Evolutionary conservation across 257 asterid species (phyloP).

Genomic region (Orobanche coerulescens): DNA sequence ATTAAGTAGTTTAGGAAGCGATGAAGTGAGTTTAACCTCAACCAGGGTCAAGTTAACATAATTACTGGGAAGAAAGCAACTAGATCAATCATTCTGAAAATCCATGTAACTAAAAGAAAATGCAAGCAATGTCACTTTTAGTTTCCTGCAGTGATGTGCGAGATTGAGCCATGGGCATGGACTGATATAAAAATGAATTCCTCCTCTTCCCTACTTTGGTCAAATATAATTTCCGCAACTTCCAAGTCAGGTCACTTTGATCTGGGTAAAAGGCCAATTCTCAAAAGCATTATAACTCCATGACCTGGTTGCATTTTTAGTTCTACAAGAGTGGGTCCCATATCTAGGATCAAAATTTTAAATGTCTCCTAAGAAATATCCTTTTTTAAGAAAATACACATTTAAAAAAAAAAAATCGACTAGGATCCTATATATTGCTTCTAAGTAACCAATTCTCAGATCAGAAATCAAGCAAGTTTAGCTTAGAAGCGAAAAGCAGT

Average conservation of each 20-base stretch:
- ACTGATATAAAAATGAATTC: not conserved
- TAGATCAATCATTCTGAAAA: not conserved
- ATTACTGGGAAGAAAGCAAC: not conserved
- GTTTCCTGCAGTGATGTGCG: slow-evolving; percentile 1
- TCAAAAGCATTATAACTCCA: slow-evolving; percentile 3
- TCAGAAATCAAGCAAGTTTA: slow-evolving; percentile 14
- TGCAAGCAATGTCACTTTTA: not conserved
- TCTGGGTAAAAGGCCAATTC: slow-evolving; percentile 12
- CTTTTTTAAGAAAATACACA: too few relatives aligned
- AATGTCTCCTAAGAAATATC: too few relatives aligned
- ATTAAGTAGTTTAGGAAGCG: too few relatives aligned
- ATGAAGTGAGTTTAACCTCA: too few relatives aligned
- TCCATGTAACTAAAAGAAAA: not conserved
- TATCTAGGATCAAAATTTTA: slow-evolving; percentile 10
- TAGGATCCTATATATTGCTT: slow-evolving; percentile 17
- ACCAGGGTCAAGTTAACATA: not conserved
- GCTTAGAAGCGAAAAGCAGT: slow-evolving; percentile 11
- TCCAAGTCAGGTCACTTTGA: slow-evolving; percentile 5
- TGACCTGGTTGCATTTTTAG: not conserved
- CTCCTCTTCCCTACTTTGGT: not conserved
- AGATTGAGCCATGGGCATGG: slow-evolving; percentile 8
- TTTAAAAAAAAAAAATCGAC: too few relatives aligned
- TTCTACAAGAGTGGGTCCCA: slow-evolving; percentile 15
- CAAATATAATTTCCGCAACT: slow-evolving; percentile 11
- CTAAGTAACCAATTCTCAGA: slow-evolving; percentile 1